Percentiles rank a stretch among this genome's conserved stretches.
Evolutionary conservation across 768 basidiomycete genomes (phyloP).

Genomic region (Cystofilobasidium bisporidii): DNA sequence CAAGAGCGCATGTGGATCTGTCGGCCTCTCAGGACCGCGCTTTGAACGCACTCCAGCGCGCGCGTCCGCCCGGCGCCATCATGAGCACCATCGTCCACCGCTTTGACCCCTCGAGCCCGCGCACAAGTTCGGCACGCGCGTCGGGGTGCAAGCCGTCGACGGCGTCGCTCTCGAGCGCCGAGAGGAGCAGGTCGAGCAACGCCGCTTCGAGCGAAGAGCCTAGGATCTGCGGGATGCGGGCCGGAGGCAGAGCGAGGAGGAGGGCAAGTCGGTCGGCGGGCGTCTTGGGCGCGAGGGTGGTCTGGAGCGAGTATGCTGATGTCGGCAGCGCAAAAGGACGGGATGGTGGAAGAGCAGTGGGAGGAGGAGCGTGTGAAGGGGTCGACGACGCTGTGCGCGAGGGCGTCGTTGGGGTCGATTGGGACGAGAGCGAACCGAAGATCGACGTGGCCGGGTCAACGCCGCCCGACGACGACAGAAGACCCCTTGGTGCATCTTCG

Average conservation of each 20-base stretch:
- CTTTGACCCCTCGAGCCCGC: background rate
- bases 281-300: background rate
- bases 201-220: conserved; percentile 21
- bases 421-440: background rate
- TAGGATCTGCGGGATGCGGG: conserved; percentile 11
- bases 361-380: background rate
- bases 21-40: background rate
- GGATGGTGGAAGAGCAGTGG: background rate
- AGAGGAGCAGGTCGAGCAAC: conserved; percentile 3
- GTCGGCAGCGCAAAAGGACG: background rate
- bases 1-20: no score
- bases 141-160: background rate
- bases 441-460: background rate
- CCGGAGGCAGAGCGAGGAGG: conserved; percentile 1
- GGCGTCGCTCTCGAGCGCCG: background rate
- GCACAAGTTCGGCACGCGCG: background rate
- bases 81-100: background rate
- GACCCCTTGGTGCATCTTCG: background rate
- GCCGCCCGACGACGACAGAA: background rate
- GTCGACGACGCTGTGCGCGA: background rate
- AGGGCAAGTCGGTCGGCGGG: background rate
- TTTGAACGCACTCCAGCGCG: background rate
- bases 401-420: background rate
- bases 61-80: background rate
- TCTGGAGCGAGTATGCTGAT: conserved; percentile 12